Evolutionary conservation across 2,329 filamentous ascomycete genomes (phyloP).

Genomic region (Truncatella angustata): DNA sequence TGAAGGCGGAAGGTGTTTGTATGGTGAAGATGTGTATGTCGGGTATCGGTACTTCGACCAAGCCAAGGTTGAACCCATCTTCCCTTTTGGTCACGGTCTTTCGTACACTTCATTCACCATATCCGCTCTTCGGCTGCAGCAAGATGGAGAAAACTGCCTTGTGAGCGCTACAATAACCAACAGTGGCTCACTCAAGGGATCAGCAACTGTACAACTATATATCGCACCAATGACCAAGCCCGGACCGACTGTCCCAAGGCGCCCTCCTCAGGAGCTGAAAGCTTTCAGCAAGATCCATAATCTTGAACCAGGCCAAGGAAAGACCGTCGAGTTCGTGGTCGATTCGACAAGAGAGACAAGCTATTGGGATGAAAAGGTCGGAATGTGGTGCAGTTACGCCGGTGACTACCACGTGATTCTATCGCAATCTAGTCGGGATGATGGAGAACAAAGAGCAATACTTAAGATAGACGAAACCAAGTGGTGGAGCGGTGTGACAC

Average conservation of each 20-base stretch:
- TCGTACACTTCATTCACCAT: constrained; percentile 71
- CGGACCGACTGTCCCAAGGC: neutral
- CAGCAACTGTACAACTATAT: neutral
- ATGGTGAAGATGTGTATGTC: constrained; percentile 78
- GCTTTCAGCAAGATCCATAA: neutral
- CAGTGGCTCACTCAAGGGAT: constrained; percentile 44
- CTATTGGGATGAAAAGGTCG: neutral
- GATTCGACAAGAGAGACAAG: constrained; percentile 1
- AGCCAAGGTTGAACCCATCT: constrained; percentile 60
- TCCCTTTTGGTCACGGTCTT: constrained; percentile 77
- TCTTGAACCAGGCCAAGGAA: neutral
- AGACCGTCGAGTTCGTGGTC: neutral
- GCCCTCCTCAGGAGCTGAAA: constrained; percentile 2
- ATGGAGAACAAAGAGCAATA: neutral
- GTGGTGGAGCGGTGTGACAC: neutral
- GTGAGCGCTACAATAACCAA: constrained; percentile 58
- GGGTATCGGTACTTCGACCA: constrained; percentile 81
- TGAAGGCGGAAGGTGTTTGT: constrained; percentile 69
- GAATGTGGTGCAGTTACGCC: constrained; percentile 1
- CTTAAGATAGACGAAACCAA: neutral
- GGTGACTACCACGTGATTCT: neutral
- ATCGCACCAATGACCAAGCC: neutral
- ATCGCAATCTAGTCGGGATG: neutral
- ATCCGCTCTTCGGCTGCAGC: constrained; percentile 45
- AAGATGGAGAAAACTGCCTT: constrained; percentile 42